Evolutionary conservation across 106 monocot species (phyloP), one percentile per base, ranked within the genome.

Genomic region (Allium cepa): DNA sequence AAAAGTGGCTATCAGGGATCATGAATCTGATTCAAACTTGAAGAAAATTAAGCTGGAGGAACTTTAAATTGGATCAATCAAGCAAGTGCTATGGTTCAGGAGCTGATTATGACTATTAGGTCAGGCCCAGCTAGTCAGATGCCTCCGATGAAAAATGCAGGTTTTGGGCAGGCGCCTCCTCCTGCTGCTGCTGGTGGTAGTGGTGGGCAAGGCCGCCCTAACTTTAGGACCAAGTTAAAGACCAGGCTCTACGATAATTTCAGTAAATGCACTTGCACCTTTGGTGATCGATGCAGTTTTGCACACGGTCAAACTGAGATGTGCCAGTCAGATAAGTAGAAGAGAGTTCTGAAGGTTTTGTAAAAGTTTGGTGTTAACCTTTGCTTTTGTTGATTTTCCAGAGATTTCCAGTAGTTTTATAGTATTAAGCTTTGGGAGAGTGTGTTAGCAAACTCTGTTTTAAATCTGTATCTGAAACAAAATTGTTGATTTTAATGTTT

Each of bases 241-340:
- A 83, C 79, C 8, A 83, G 76, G 79, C 28, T 83, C 3, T 83
- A 78, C 45, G 83, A 83, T 26, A 83, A 83, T 57, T 83, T 83
- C 46, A 27, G 69, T 0, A 86, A 82, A 69, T 81, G 85, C 3
- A 11, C 72, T 0, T 86, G 85, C 70, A 79, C 81, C 6, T 86
- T 82, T 58, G 85, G 81, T 11, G 81, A 86, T 7, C 57, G 70
- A 8, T 86, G 85, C 73, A 78, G 79, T 53, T 86, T 86, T 73
- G 85, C 85, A 4, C 85, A 86, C 26, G 81, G 81, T 2, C 73
- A 55, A 8, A 71, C 16, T 59, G 85, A 86, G 72, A 17, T 81
- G 66, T 74, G 81, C 52, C 81, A 78, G 47, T 3, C 73, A 56
- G 50, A 62, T 15, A 51, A 26, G 60, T 71, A 48, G 62, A 3